Base-by-base conservation (phyloP, 495 filamentous ascomycete genomes). In the Aspergillus ostianus region DNA sequence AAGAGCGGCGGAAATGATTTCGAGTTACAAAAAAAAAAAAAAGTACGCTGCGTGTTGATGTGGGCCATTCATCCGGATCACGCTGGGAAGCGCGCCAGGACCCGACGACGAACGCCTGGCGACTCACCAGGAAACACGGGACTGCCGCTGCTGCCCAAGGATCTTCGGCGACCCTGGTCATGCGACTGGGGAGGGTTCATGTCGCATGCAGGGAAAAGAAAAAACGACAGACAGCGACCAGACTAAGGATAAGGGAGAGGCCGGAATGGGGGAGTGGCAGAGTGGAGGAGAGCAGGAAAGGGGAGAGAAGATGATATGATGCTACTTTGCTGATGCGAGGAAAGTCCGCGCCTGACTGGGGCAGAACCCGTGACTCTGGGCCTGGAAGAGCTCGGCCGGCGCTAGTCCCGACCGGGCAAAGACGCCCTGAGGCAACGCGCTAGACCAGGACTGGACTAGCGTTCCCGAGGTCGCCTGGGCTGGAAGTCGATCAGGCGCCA, bases 331-430 rank as follows among this genome's bases (percentile, higher is more conserved):
- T 27, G 46, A 57, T 30, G 50, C 19, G 61, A 41, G 15, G 30
- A 32, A 32, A 47, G 63, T 51, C 51, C 49, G 47, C 47, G 61
- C 53, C 59, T 56, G 56, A 48, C 64, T 58, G 63, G 58, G 66
- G 57, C 54, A 61, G 66, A 77, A 72, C 74, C 73, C 74, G 74
- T 77, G 74, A 77, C 74, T 74, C 70, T 71, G 69, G 73, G 63
- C 54, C 63, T 59, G 53, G 50, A 27, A 55, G 64, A 74, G 71
- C 68, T 73, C 63, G 55, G 58, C 57, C 47, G 29, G 49, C 62
- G 67, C 73, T 75, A 77, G 59, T 49, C 74, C 67, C 13, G 47
- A 54, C 61, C 17, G 10, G 54, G 67, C 46, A 64, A 59, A 53
- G 70, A 57, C 58, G 55, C 56, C 63, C 61, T 62, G 58, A 51